A percentile compares a stretch with the other conserved stretches of the same genome.
These are phyloP conservation scores for Penicillium samsonianum DNA, from an alignment of 495 filamentous ascomycete species.

Conservation along the genomic window DNA sequence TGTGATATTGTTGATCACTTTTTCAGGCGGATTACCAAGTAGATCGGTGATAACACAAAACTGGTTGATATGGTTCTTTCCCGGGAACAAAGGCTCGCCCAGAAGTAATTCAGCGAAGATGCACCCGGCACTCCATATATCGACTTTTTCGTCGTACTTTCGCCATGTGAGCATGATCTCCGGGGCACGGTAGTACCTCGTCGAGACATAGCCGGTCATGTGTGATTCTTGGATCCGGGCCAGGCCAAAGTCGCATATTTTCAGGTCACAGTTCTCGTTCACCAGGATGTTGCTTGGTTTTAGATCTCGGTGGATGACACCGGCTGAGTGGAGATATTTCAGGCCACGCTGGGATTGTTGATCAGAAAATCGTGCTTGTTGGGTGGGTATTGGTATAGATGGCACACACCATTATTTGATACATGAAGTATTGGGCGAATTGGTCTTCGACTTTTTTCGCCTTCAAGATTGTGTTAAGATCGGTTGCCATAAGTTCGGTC, in stretches of 20 bases:
- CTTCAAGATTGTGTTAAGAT: conserved; percentile 89
- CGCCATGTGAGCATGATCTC: conserved; percentile 99
- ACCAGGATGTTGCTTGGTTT: conserved; percentile 98
- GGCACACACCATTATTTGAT: conserved; percentile 82
- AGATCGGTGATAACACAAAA: conserved; percentile 98
- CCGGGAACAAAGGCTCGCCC: conserved; percentile 93
- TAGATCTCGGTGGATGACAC: conserved; percentile 93
- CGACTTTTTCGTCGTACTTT: conserved; percentile 98
- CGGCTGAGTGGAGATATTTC: conserved; percentile 99
- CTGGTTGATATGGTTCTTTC: conserved; percentile 98
- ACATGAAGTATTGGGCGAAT: conserved; percentile 98
- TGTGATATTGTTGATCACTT: conserved; percentile 94
- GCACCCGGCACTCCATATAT: conserved; percentile 98
- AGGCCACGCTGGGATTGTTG: conserved; percentile 71
- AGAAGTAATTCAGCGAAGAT: conserved; percentile 99
- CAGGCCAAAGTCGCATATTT: conserved; percentile 98
- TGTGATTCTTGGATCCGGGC: conserved; percentile 95
- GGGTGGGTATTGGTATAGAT: not conserved
- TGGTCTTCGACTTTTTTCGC: conserved; percentile 94
- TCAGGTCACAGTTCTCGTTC: conserved; percentile 98
- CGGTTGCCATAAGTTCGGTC: conserved; percentile 94
- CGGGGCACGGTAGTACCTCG: conserved; percentile 94
- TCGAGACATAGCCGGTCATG: conserved; percentile 99
- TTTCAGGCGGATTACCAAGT: conserved; percentile 89
- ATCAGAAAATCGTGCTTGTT: conserved; percentile 18